These are phyloP conservation scores for Fusarium acutatum DNA, from an alignment of 2,329 filamentous ascomycete species.

Conservation along the genomic window DNA sequence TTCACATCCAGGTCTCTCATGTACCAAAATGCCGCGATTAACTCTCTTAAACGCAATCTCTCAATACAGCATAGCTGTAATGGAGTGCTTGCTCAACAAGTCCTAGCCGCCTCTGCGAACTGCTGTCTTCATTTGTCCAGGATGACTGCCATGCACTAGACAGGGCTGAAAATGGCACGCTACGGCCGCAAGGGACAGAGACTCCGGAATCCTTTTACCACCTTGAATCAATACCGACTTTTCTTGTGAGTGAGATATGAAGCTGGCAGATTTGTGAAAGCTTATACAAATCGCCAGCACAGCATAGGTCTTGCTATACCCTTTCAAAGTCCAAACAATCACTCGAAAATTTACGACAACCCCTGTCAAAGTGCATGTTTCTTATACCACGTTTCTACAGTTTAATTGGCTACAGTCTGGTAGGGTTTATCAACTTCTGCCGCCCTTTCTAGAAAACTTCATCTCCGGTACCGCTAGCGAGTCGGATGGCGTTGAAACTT, in stretches of 20 bases:
- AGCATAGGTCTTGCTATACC: not conserved
- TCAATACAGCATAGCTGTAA: conserved; percentile 12
- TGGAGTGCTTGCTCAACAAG: conserved; percentile 12
- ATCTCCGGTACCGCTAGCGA: conserved; percentile 27
- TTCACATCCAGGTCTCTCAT: not conserved
- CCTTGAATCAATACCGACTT: not conserved
- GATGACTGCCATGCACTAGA: conserved; percentile 11
- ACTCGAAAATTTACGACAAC: not conserved
- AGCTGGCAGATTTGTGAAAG: not conserved
- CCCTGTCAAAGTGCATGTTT: not conserved
- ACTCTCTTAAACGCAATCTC: not conserved
- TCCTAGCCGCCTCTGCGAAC: not conserved
- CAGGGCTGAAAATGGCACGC: conserved; percentile 34
- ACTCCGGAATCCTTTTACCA: not conserved
- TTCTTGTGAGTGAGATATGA: not conserved
- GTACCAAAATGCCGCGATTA: conserved; percentile 3
- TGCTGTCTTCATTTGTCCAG: conserved; percentile 9
- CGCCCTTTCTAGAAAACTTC: conserved; percentile 40
- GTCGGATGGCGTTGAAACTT: not conserved
- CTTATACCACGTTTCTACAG: not conserved
- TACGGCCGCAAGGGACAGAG: not conserved
- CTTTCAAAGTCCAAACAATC: not conserved
- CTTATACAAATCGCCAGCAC: not conserved
- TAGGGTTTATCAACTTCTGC: conserved; percentile 28
- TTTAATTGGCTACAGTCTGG: conserved; percentile 23